Percentiles rank a stretch among this genome's conserved stretches.
Evolutionary conservation across 148 eudicot species (phyloP).

Genomic region (Chenopodium formosanum): DNA sequence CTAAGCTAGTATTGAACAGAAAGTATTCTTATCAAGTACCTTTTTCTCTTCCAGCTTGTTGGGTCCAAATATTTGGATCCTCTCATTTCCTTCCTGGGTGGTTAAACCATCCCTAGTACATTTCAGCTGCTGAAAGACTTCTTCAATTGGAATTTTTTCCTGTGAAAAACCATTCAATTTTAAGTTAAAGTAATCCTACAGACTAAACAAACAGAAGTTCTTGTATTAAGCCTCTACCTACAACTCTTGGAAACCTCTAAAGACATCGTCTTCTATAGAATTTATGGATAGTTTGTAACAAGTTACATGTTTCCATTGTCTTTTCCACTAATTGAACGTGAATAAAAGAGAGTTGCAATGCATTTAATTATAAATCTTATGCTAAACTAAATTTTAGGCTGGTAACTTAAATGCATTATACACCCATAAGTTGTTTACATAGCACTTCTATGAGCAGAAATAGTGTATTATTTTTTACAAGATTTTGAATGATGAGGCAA

Average conservation of each 20-base stretch:
- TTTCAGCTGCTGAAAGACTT: conserved; percentile 89
- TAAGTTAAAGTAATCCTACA: neutral
- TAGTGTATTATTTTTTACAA: too few relatives aligned
- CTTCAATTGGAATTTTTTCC: conserved; percentile 93
- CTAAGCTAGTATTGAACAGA: too few relatives aligned
- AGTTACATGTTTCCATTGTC: too few relatives aligned
- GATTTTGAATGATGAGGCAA: too few relatives aligned
- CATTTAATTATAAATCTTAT: neutral
- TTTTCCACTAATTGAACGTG: too few relatives aligned
- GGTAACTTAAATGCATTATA: neutral
- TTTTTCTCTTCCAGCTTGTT: conserved; percentile 91
- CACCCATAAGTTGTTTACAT: neutral
- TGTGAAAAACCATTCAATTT: conserved; percentile 16
- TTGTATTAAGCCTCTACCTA: neutral
- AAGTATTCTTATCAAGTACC: conserved; percentile 32
- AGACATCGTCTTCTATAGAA: too few relatives aligned
- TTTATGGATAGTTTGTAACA: too few relatives aligned
- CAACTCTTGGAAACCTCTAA: neutral
- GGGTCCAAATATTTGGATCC: conserved; percentile 83
- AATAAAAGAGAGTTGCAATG: neutral
- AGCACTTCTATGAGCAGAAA: too few relatives aligned
- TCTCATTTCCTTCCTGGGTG: conserved; percentile 65
- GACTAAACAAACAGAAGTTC: too few relatives aligned
- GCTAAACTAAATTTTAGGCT: neutral
- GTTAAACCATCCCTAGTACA: conserved; percentile 73